Base-by-base conservation (phyloP, 352 stramenopile genomes). In the Phytophthora colocasiae region DNA sequence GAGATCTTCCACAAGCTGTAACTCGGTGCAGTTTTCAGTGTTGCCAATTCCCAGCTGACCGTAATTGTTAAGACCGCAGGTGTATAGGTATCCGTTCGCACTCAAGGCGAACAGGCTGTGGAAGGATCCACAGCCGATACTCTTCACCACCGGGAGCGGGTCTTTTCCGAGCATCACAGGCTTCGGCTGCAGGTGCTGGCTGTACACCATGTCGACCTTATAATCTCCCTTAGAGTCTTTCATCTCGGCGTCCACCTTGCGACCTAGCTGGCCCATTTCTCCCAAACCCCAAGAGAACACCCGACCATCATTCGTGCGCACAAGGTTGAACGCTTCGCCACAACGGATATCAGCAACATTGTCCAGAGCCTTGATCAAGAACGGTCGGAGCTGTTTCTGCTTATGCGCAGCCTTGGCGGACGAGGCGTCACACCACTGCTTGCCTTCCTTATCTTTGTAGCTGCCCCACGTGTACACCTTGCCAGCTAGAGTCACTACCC, bases 361-460 rank as follows among this genome's bases (percentile, higher is more conserved):
- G 32, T 73, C 55, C 57, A 93, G 50, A 9, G 66, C 50, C 52
- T 85, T 78, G 34, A 96, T 77, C 41, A 82, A 64, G 53, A 91
- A 89, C 27, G 89, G 87, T 24, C 63, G 55, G 52, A 45, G 26
- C 71, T 95, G 88, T 59, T 85, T 95, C 52, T 95, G 74, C 76
- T 95, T 95, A 66, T 97, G 97, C 22, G 89, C 71, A 12, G 61
- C 81, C 24, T 81, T 77, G 15, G 83, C 69, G 49, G 87, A 81
- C 17, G 77, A 63, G 1, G 89, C 77, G 60, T 97, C 81, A 41
- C 89, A 96, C 80, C 94, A 98, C 51, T 94, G 81, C 66, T 97
- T 97, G 45, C 95, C 95, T 73, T 99, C 95, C 78, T 98, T 98
- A 81, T 99, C 96, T 58, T 98, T 98, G 83, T 98, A 98, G 56